These are phyloP conservation scores for Aegilops sharonensis DNA, from an alignment of 176 grass and related monocot genomes.

Conservation along the genomic window DNA sequence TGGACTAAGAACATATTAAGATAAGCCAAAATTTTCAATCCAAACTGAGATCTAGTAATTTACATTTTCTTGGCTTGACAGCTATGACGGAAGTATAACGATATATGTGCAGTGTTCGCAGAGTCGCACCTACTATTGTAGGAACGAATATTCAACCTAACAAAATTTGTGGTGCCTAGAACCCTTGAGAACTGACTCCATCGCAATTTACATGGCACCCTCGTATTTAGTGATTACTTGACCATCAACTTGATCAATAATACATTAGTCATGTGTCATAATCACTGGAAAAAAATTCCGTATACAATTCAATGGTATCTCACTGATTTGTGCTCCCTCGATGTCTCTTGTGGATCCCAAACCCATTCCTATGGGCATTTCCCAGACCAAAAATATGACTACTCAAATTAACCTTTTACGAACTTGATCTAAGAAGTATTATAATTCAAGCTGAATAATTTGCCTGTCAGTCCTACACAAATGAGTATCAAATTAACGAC, in stretches of 20 bases:
- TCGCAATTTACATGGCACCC: no score
- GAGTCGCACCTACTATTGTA: neutral
- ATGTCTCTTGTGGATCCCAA: neutral
- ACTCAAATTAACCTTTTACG: neutral
- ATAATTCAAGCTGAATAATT: slow-evolving; percentile 12
- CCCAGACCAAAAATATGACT: slow-evolving; percentile 9
- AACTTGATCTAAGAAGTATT: neutral
- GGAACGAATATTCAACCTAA: neutral
- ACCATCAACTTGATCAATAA: neutral
- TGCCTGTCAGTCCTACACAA: neutral
- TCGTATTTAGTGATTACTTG: neutral
- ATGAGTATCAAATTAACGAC: neutral
- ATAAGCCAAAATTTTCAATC: neutral
- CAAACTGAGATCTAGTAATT: neutral
- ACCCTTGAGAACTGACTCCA: neutral
- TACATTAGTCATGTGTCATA: no score
- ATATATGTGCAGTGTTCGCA: neutral
- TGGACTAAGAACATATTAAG: neutral
- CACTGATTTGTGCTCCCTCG: neutral
- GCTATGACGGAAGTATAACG: neutral
- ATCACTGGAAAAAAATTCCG: no score
- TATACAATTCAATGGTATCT: neutral
- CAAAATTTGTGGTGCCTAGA: neutral
- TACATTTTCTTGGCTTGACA: slow-evolving; percentile 14
- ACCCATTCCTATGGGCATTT: neutral